These are phyloP conservation scores for Gyromitra esculenta DNA, from an alignment of 2,329 filamentous ascomycete species.

Conservation along the genomic window DNA sequence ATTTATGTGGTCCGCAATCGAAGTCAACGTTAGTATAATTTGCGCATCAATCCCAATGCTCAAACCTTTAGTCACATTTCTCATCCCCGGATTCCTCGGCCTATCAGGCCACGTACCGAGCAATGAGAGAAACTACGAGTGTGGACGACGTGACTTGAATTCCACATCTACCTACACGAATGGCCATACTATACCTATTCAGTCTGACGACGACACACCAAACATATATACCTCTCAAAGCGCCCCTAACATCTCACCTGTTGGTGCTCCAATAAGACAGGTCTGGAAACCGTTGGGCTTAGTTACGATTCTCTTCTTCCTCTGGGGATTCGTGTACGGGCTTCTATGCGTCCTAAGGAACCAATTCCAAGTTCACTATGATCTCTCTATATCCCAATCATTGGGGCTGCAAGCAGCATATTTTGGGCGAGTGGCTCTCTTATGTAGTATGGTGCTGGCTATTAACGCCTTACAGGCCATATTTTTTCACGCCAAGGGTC, in stretches of 20 bases:
- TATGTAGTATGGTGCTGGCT: slow-evolving; percentile 49
- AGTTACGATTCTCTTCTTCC: slow-evolving; percentile 34
- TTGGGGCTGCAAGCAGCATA: slow-evolving; percentile 38
- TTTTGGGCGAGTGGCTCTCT: slow-evolving; percentile 21
- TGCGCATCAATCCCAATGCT: slow-evolving; percentile 90
- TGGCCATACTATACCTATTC: not conserved
- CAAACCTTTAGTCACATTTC: slow-evolving; percentile 77
- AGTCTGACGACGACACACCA: not conserved
- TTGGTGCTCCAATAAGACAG: slow-evolving; percentile 18
- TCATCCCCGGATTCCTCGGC: slow-evolving; percentile 46
- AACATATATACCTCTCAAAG: not conserved
- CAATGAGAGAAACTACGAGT: not conserved
- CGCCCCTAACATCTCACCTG: slow-evolving; percentile 6
- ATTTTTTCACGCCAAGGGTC: slow-evolving; percentile 60
- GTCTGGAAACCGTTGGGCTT: slow-evolving; percentile 19
- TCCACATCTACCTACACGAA: not conserved
- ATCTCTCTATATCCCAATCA: slow-evolving; percentile 13
- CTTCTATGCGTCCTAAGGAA: slow-evolving; percentile 60
- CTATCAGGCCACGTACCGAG: not conserved
- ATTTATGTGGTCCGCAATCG: slow-evolving; percentile 95
- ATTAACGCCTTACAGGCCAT: slow-evolving; percentile 29
- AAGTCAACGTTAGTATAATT: slow-evolving; percentile 89
- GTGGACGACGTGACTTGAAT: not conserved
- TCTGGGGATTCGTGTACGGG: slow-evolving; percentile 65
- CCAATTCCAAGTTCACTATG: slow-evolving; percentile 28